phyloP scores from a whole-genome alignment of 2,329 filamentous ascomycete genomes.

The Coniosporium tulheliwenetii region DNA sequence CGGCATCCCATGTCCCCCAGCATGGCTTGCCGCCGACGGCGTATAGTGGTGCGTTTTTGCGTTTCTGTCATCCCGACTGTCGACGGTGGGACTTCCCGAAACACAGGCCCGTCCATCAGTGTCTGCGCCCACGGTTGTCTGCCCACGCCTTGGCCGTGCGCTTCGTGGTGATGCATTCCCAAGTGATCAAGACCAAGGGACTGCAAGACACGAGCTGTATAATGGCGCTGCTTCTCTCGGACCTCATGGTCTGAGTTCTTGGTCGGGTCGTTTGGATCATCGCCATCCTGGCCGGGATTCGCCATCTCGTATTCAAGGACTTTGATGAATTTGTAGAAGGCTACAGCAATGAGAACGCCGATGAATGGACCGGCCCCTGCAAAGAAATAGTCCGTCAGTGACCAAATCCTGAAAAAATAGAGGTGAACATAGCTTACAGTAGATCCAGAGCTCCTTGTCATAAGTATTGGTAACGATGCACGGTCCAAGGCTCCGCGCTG shows the following conservation, averaged over 20 bases:
- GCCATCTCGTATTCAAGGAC: slow-evolving; percentile 25
- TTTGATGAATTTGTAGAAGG: slow-evolving; percentile 24
- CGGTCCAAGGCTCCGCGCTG: slow-evolving; percentile 24
- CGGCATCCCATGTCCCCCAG: too few relatives aligned
- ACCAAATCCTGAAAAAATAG: not conserved
- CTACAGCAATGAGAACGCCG: slow-evolving; percentile 13
- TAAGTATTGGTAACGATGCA: slow-evolving; percentile 21
- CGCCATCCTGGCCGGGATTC: slow-evolving; percentile 14
- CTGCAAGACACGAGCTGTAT: too few relatives aligned
- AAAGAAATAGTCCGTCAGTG: not conserved
- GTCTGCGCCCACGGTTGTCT: too few relatives aligned
- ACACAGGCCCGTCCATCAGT: too few relatives aligned
- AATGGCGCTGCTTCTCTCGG: not conserved
- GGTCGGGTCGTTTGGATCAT: slow-evolving; percentile 1
- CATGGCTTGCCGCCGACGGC: too few relatives aligned
- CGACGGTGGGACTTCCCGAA: too few relatives aligned
- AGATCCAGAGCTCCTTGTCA: slow-evolving; percentile 25
- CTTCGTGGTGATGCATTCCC: too few relatives aligned
- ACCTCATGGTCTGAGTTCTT: not conserved
- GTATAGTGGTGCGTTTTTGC: too few relatives aligned
- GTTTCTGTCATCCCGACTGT: too few relatives aligned
- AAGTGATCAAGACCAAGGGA: too few relatives aligned
- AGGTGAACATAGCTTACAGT: slow-evolving; percentile 12
- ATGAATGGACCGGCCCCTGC: not conserved
- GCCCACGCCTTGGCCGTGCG: too few relatives aligned